Evolutionary conservation across 805 yeast species (phyloP).

Genomic region (Saturnispora dispora): DNA sequence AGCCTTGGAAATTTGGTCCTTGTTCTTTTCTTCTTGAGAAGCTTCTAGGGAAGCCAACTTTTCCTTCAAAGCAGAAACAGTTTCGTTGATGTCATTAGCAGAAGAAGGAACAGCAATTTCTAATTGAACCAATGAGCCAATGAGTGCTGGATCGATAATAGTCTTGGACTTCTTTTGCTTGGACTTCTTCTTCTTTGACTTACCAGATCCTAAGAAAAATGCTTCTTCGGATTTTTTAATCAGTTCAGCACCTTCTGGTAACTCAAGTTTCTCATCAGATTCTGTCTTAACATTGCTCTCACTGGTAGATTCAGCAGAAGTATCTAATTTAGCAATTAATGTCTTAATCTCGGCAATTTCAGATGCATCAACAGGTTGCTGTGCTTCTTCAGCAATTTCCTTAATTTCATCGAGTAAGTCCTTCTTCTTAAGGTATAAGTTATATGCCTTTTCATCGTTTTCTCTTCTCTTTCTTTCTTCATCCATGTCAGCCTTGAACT

Average conservation of each 20-base stretch:
- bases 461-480: constrained; percentile 62
- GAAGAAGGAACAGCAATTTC: constrained; percentile 71
- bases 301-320: constrained; percentile 35
- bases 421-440: constrained; percentile 43
- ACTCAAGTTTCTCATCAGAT: constrained; percentile 44
- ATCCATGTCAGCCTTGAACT: constrained; percentile 58
- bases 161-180: constrained; percentile 33
- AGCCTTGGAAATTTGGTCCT: constrained; percentile 64
- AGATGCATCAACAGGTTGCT: constrained; percentile 69
- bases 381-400: constrained; percentile 59
- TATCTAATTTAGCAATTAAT: constrained; percentile 68
- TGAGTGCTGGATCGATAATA: constrained; percentile 70
- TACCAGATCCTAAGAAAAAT: constrained; percentile 45
- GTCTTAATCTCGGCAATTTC: constrained; percentile 73
- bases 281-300: constrained; percentile 12
- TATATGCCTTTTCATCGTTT: constrained; percentile 51
- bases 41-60: constrained; percentile 61
- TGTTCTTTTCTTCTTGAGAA: constrained; percentile 75
- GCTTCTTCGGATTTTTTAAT: constrained; percentile 47
- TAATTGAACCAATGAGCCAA: constrained; percentile 67
- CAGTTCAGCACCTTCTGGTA: constrained; percentile 53
- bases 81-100: constrained; percentile 56
- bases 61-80: constrained; percentile 58
- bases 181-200: constrained; percentile 41
- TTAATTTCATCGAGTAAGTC: constrained; percentile 52